Conservation (phyloP, 768 basidiomycete species). For the Leccinum subtestaceum region DNA sequence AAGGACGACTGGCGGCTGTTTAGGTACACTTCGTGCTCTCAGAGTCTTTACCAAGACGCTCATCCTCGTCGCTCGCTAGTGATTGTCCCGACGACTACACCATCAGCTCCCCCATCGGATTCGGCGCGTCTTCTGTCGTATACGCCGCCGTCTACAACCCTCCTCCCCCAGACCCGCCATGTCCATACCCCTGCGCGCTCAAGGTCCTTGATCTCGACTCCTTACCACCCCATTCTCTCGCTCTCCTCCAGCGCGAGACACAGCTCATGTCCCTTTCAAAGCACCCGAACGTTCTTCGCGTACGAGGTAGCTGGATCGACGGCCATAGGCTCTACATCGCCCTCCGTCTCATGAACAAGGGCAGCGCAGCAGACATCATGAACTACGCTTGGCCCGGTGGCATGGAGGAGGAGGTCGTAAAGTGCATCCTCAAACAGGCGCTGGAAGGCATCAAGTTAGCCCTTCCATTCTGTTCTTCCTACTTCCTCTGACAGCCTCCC, state of each 20-base stretch:
- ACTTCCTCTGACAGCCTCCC: constrained; percentile 6
- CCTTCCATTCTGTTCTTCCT: neutral
- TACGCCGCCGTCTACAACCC: constrained; percentile 70
- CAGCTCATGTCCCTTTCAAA: constrained; percentile 90
- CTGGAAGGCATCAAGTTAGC: constrained; percentile 83
- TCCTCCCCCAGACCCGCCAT: constrained; percentile 33
- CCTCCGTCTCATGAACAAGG: constrained; percentile 85
- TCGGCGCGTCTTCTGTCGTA: constrained; percentile 90
- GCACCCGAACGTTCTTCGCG: constrained; percentile 90
- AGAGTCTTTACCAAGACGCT: neutral
- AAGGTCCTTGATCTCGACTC: constrained; percentile 89
- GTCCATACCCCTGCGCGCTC: constrained; percentile 64
- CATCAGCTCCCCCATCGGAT: constrained; percentile 77
- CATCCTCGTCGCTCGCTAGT: constrained; percentile 35
- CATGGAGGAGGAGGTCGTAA: constrained; percentile 86
- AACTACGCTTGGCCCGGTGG: constrained; percentile 83
- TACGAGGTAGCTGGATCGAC: constrained; percentile 85
- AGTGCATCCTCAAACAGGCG: constrained; percentile 81
- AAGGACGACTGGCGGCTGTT: constrained; percentile 81
- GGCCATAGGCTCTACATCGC: constrained; percentile 86
- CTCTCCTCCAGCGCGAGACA: constrained; percentile 78
- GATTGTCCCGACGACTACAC: constrained; percentile 71
- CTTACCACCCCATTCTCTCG: constrained; percentile 66
- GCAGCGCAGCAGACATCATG: constrained; percentile 84
- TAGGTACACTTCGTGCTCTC: constrained; percentile 45